These are phyloP conservation scores for Brasilioporus rufonigricans DNA, from an alignment of 768 basidiomycete genomes.

Conservation along the genomic window DNA sequence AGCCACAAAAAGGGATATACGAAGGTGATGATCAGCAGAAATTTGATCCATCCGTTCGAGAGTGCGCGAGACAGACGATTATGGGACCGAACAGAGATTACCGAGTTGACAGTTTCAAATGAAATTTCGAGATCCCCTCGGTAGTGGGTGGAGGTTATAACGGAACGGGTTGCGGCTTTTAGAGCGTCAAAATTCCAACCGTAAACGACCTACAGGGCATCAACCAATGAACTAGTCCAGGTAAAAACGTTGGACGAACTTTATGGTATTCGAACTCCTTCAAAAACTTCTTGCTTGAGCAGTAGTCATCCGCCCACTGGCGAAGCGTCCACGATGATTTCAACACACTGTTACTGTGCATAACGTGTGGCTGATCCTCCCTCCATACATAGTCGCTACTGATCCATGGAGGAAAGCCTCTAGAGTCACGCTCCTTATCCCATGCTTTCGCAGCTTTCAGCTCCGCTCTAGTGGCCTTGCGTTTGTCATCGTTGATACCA, in stretches of 20 bases:
- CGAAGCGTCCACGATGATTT: conserved; percentile 61
- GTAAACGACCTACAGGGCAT: conserved; percentile 46
- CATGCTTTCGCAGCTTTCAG: conserved; percentile 43
- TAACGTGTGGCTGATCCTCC: conserved; percentile 28
- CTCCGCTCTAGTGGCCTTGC: conserved; percentile 43
- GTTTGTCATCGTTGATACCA: conserved; percentile 36
- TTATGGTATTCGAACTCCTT: conserved; percentile 81
- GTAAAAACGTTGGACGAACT: conserved; percentile 33
- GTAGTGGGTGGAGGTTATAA: conserved; percentile 41
- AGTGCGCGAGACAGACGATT: conserved; percentile 65
- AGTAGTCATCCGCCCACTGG: conserved; percentile 84
- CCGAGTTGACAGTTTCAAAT: conserved; percentile 45
- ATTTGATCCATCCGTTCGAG: conserved; percentile 68
- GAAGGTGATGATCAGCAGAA: conserved; percentile 63
- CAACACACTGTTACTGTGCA: conserved; percentile 29
- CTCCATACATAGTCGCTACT: conserved; percentile 33
- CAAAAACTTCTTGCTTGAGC: conserved; percentile 61
- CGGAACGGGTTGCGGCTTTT: conserved; percentile 34
- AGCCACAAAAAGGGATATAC: conserved; percentile 84
- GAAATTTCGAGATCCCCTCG: conserved; percentile 41
- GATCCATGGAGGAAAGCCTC: conserved; percentile 55
- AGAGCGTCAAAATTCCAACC: conserved; percentile 55
- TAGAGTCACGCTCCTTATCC: conserved; percentile 41
- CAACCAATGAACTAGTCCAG: conserved; percentile 13
- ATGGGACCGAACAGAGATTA: conserved; percentile 65